Conservation (phyloP, 78 protist species). For the Diacronema lutheri region DNA sequence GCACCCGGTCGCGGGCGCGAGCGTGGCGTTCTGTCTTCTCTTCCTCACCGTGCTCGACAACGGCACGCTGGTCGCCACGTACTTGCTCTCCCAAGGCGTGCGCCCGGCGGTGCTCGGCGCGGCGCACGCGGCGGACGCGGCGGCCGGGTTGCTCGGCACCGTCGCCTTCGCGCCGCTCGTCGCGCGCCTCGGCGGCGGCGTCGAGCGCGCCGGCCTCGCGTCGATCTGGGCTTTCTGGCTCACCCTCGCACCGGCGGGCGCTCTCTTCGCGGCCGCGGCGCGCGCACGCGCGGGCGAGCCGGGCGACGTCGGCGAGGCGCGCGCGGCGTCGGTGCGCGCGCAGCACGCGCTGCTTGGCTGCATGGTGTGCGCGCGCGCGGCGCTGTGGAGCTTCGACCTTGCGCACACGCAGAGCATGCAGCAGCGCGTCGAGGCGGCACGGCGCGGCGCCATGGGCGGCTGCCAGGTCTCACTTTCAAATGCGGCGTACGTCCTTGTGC, state of each 20-base stretch:
- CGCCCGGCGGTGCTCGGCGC: no score
- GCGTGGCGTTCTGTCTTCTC: no score
- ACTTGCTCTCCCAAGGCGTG: no score
- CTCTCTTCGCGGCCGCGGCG: not conserved
- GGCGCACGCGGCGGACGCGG: no score
- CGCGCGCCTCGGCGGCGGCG: not conserved
- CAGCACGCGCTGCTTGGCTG: not conserved
- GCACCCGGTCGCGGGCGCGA: no score
- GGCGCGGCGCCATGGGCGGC: not conserved
- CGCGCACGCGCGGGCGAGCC: no score
- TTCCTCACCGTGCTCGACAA: no score
- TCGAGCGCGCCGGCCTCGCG: not conserved
- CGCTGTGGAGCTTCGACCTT: constrained; percentile 33
- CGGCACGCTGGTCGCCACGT: no score
- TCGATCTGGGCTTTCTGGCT: not conserved
- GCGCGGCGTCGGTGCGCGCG: not conserved
- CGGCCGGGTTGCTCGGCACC: not conserved
- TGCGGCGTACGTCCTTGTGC: not conserved
- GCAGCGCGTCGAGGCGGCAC: not conserved
- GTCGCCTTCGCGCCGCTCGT: not conserved
- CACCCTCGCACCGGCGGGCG: not conserved
- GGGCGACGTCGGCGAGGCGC: no score
- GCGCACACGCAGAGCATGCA: not conserved
- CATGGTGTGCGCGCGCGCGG: not conserved
- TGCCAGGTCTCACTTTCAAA: not conserved